These are phyloP conservation scores for Blepharisma japonicum DNA, from an alignment of 73 alveolate species.

Conservation along the genomic window DNA sequence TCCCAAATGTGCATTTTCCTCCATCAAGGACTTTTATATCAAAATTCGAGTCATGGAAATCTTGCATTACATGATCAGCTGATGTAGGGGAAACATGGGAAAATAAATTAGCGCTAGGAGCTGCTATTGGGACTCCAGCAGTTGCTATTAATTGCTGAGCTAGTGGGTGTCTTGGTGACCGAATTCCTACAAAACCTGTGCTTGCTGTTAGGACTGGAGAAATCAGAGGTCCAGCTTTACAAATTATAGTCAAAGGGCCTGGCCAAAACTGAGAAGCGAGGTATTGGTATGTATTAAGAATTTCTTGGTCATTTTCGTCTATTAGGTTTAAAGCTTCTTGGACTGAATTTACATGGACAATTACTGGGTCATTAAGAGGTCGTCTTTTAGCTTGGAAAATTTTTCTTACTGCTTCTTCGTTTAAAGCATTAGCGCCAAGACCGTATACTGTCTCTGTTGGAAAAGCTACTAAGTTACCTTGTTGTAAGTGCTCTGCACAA, in stretches of 20 bases:
- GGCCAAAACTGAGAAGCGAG: slow-evolving; percentile 94
- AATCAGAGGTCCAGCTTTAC: slow-evolving; percentile 65
- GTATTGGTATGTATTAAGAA: slow-evolving; percentile 42
- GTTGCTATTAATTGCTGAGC: slow-evolving; percentile 62
- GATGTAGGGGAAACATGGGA: slow-evolving; percentile 89
- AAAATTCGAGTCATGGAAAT: slow-evolving; percentile 59
- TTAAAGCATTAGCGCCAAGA: slow-evolving; percentile 96
- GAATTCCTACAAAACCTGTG: slow-evolving; percentile 85
- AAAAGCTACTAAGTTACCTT: slow-evolving; percentile 83
- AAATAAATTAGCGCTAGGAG: slow-evolving; percentile 90
- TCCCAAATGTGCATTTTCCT: slow-evolving; percentile 74
- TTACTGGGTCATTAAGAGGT: slow-evolving; percentile 95
- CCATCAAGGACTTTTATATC: slow-evolving; percentile 84
- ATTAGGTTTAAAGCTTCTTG: slow-evolving; percentile 51
- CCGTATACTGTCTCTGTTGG: slow-evolving; percentile 99
- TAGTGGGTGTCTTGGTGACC: slow-evolving; percentile 71
- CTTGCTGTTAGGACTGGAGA: slow-evolving; percentile 74
- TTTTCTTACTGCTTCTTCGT: slow-evolving; percentile 77
- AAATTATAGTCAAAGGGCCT: slow-evolving; percentile 94
- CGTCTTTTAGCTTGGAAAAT: slow-evolving; percentile 87
- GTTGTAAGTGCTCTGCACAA: slow-evolving; percentile 34
- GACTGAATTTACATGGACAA: slow-evolving; percentile 80
- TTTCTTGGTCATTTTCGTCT: slow-evolving; percentile 46
- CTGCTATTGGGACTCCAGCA: slow-evolving; percentile 78
- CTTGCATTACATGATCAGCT: slow-evolving; percentile 82